Percentiles rank a stretch among this genome's conserved stretches.
Conservation (phyloP, 345 rosid species). For the Populus nigra region DNA sequence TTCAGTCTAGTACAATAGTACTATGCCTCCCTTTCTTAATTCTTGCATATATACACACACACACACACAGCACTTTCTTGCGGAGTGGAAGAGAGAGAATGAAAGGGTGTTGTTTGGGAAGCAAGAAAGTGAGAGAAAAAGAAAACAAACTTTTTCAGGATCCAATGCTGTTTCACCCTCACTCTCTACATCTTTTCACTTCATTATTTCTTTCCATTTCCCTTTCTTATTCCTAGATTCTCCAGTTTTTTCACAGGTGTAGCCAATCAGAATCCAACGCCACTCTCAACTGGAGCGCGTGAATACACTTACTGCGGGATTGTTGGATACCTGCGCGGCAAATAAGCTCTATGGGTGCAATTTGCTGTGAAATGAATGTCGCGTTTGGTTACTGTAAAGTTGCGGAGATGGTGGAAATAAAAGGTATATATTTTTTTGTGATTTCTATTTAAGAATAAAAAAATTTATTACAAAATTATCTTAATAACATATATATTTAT, state of each 20-base stretch:
- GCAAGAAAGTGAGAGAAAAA: conserved; percentile 31
- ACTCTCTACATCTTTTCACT: conserved; percentile 17
- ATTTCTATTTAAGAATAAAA: no score
- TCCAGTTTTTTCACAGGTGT: conserved; percentile 7
- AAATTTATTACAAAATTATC: no score
- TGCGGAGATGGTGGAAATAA: no score
- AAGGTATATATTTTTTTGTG: no score
- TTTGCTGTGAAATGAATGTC: no score
- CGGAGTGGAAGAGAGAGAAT: conserved; percentile 16
- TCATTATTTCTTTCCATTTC: neutral
- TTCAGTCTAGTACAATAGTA: neutral
- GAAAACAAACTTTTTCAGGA: conserved; percentile 33
- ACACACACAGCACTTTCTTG: conserved; percentile 17
- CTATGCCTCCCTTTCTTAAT: neutral
- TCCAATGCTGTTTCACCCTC: conserved; percentile 35
- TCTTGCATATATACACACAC: neutral
- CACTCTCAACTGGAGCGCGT: conserved; percentile 12
- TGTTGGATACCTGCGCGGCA: neutral
- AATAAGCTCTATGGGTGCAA: no score
- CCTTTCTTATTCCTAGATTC: conserved; percentile 2
- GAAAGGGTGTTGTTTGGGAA: conserved; percentile 41
- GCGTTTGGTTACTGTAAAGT: no score
- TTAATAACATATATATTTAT: no score
- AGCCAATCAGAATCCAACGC: neutral
- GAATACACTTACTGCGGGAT: neutral